Evolutionary conservation across 371 early-diverging fungal species (phyloP), one percentile per base, ranked within the genome.

Genomic region (Racocetra persica): DNA sequence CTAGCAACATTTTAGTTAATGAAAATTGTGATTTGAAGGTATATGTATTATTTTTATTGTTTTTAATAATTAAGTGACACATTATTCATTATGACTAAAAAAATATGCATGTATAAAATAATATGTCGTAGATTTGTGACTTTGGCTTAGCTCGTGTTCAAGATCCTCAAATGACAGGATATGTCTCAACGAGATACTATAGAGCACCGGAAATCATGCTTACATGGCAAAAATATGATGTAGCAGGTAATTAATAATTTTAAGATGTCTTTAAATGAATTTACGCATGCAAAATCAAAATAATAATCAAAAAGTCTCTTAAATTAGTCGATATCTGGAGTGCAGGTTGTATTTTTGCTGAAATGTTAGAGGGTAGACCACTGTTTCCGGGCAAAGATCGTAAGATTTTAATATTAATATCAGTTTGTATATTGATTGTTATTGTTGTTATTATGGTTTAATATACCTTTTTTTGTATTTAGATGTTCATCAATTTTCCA

Each of bases 191-290:
- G 2, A 90, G 99, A 73, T 99, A 99, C 89, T 99, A 99, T 85
- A 94, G 99, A 83, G 96, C 99, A 20, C 99, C 99, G 41, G 99
- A 99, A 83, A 95, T 99, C 83, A 98, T 99, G 95, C 87, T 99
- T 78, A 98, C 98, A n/a, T 95, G 95, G 95, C 97, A 96, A 85
- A 95, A 95, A 82, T 99, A 99, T 86, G 96, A 95, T 76, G 95
- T 95, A 62, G 96, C 93, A n/a, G 93, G 94, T 90, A 93, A 85
- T 84, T 57, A 22, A 65, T 69, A 38, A 14, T 18, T 4, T 14
- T 52, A 83, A 10, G 45, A 45, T 45, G 45, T 45, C 10, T 36
- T 41, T 59, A 16, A 28, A 18, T 20, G 24, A 7, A 71, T 49
- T 45, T 45, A 45, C 10, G 8, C 45, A 8, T 45, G 8, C 45